A percentile compares a stretch with the other conserved stretches of the same genome.
Conservation (phyloP, 495 filamentous ascomycete species). For the Neurospora intermedia region DNA sequence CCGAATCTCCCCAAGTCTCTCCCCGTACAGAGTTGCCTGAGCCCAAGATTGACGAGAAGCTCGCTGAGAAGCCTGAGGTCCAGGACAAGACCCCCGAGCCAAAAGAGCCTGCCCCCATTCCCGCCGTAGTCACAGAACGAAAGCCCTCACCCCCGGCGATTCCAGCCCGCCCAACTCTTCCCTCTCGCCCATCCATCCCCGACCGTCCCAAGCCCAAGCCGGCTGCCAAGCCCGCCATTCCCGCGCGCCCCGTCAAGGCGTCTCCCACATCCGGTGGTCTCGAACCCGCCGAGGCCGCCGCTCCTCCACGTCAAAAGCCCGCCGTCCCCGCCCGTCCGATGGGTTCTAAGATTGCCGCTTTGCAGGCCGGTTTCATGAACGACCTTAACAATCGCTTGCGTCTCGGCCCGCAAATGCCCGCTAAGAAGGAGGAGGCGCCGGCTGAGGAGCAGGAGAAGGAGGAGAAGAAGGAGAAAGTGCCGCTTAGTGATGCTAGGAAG, state of each 20-base stretch:
- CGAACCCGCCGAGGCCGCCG: constrained; percentile 32
- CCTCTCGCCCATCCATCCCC: constrained; percentile 20
- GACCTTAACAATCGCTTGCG: constrained; percentile 81
- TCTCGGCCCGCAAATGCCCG: constrained; percentile 63
- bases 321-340: constrained; percentile 68
- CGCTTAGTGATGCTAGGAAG: constrained; percentile 78
- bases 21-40: constrained; percentile 11
- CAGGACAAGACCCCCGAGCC: constrained; percentile 25
- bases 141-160: background rate
- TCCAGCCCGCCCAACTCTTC: background rate
- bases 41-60: constrained; percentile 19
- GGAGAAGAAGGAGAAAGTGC: constrained; percentile 57
- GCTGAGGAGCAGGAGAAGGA: constrained; percentile 48
- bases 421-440: constrained; percentile 50
- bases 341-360: constrained; percentile 77
- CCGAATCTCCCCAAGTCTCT: background rate
- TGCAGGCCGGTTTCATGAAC: constrained; percentile 82
- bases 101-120: background rate
- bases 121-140: background rate
- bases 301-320: constrained; percentile 54
- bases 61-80: constrained; percentile 14
- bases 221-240: constrained; percentile 68
- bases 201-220: constrained; percentile 32
- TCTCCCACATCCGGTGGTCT: constrained; percentile 18
- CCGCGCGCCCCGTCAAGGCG: constrained; percentile 55